phyloP scores from a whole-genome alignment of 305 asterid genomes.

The Petunia hybrid region DNA sequence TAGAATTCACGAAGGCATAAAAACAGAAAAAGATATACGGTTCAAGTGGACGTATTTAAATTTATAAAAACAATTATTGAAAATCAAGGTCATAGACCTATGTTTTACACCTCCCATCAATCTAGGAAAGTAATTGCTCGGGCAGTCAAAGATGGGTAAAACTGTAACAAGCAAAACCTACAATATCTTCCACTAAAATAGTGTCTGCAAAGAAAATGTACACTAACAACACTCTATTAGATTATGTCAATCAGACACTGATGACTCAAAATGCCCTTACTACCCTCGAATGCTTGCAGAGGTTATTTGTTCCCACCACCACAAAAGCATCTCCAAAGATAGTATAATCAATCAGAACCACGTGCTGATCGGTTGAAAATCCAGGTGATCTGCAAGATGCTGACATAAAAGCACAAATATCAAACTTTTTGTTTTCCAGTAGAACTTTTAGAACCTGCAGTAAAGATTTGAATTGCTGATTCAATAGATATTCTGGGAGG shows the following conservation, averaged over 20 bases:
- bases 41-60: neutral
- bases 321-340: neutral
- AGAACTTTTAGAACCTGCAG: neutral
- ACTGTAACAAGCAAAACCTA: neutral
- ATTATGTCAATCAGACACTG: neutral
- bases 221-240: neutral
- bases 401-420: neutral
- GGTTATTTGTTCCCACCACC: neutral
- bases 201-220: neutral
- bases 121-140: neutral
- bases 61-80: neutral
- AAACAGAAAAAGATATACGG: neutral
- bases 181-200: neutral
- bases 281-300: neutral
- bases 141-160: neutral
- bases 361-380: neutral
- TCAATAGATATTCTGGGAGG: neutral
- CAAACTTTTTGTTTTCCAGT: neutral
- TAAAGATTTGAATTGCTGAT: neutral
- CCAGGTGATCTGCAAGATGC: constrained; percentile 2
- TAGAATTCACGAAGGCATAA: neutral
- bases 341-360: neutral
- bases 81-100: neutral
- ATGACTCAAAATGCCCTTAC: neutral
- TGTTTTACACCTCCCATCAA: neutral